Evolutionary conservation across 345 rosid genomes (phyloP).

Genomic region (Populus euphratica): DNA sequence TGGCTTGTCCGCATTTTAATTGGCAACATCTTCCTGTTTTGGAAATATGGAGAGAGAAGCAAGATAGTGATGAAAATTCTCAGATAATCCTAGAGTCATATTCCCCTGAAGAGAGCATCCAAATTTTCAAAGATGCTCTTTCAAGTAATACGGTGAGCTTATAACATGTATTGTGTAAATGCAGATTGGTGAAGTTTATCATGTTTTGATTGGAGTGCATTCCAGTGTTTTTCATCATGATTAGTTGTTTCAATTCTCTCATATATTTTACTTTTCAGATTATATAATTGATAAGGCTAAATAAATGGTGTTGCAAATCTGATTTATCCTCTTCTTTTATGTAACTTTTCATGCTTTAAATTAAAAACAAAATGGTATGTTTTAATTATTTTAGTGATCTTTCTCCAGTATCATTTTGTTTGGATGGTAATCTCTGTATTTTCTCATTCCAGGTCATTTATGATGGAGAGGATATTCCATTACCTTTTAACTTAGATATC

Average conservation of each 20-base stretch:
- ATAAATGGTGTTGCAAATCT: not conserved
- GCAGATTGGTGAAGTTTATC: not conserved
- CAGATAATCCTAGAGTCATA: conserved; percentile 64
- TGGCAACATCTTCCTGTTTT: conserved; percentile 65
- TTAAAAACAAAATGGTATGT: not conserved
- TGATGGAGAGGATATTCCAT: conserved; percentile 55
- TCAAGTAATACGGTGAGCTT: conserved; percentile 61
- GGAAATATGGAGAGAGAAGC: conserved; percentile 70
- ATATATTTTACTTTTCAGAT: no score
- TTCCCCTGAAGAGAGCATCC: conserved; percentile 47
- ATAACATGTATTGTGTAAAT: conserved; percentile 2
- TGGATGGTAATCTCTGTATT: not conserved
- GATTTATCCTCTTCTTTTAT: not conserved
- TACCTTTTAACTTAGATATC: conserved; percentile 83
- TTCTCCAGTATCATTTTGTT: not conserved
- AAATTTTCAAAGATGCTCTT: conserved; percentile 66
- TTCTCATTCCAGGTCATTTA: conserved; percentile 48
- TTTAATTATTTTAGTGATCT: not conserved
- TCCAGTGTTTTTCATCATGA: not conserved
- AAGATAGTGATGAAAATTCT: conserved; percentile 44
- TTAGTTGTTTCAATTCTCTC: not conserved
- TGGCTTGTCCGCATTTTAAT: conserved; percentile 63
- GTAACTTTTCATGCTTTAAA: not conserved
- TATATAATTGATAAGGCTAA: not conserved
- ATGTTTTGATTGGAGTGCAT: not conserved